phyloP scores from a whole-genome alignment of 2,329 filamentous ascomycete species.

The Fusarium bactridioides region DNA sequence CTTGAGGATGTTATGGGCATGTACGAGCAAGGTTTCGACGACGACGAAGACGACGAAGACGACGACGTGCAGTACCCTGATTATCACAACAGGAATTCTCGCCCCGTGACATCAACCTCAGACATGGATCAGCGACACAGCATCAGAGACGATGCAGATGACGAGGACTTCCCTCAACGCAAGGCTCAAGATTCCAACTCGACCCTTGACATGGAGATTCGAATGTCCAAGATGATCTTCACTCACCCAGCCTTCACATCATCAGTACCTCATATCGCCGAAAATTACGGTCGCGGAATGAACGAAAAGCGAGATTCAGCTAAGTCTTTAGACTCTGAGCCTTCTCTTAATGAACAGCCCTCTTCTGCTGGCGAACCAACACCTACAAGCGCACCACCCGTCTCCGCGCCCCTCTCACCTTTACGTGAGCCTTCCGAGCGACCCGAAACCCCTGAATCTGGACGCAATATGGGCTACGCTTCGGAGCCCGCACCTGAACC shows the following conservation, averaged over 20 bases:
- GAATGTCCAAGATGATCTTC: conserved; percentile 52
- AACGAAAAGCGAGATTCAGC: conserved; percentile 60
- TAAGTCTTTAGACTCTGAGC: conserved; percentile 54
- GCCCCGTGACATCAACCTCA: conserved; percentile 50
- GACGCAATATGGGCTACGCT: conserved; percentile 7
- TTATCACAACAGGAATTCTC: conserved; percentile 15
- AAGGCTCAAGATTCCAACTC: conserved; percentile 35
- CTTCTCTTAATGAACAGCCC: conserved; percentile 40
- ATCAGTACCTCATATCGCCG: conserved; percentile 50
- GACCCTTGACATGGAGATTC: conserved; percentile 50
- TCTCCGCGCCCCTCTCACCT: conserved; percentile 28
- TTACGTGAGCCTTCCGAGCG: conserved; percentile 13
- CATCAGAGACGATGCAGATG: conserved; percentile 16
- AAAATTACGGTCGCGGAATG: conserved; percentile 41
- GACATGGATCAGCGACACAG: conserved; percentile 38
- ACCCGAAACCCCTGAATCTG: conserved; percentile 26
- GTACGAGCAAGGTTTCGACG: conserved; percentile 69
- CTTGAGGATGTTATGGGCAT: conserved; percentile 75
- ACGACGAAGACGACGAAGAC: conserved; percentile 54
- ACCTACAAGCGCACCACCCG: conserved; percentile 6
- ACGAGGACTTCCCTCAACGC: conserved; percentile 32
- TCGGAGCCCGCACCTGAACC: conserved; percentile 26
- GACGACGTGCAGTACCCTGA: conserved; percentile 47
- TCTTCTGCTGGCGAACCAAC: conserved; percentile 14
- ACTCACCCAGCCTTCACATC: conserved; percentile 49